phyloP scores from a whole-genome alignment of 2,329 filamentous ascomycete genomes.

The Fusarium piperis region DNA sequence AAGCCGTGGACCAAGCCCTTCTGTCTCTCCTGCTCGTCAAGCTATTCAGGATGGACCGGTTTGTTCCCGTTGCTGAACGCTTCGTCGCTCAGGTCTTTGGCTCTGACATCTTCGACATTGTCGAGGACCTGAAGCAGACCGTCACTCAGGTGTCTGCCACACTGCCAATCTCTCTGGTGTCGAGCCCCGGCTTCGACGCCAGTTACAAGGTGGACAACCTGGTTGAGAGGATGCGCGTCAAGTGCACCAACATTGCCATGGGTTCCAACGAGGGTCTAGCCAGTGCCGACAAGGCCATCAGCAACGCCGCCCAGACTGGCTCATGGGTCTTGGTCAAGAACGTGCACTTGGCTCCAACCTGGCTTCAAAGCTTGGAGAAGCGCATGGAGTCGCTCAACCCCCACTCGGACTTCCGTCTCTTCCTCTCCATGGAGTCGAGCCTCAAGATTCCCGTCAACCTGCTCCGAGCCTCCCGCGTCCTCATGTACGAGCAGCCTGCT shows the following conservation, averaged over 20 bases:
- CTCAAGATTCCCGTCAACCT: constrained; percentile 97
- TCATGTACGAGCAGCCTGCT: constrained; percentile 98
- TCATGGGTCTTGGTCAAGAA: constrained; percentile 99
- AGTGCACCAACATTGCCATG: constrained; percentile 98
- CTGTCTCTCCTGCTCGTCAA: constrained; percentile 91
- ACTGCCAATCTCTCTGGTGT: constrained; percentile 89
- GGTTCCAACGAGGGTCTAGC: constrained; percentile 94
- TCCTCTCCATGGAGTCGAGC: constrained; percentile 97
- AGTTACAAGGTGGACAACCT: constrained; percentile 98
- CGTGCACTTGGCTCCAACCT: constrained; percentile 93
- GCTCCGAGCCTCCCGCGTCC: constrained; percentile 88
- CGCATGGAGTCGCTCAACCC: constrained; percentile 95
- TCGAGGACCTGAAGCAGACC: constrained; percentile 86
- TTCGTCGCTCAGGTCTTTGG: constrained; percentile 91
- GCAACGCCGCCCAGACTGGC: constrained; percentile 88
- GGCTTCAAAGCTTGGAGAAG: constrained; percentile 98
- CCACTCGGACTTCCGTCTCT: constrained; percentile 90
- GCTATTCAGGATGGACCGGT: constrained; percentile 92
- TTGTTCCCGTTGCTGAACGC: constrained; percentile 91
- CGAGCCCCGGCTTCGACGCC: constrained; percentile 95
- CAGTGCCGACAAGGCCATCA: constrained; percentile 94
- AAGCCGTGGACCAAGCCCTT: constrained; percentile 78
- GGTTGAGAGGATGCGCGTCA: constrained; percentile 82
- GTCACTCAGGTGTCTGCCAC: constrained; percentile 85
- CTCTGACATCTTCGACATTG: constrained; percentile 80